Base-by-base conservation (phyloP, 495 filamentous ascomycete genomes). In the Parathielavia hyrcaniae region DNA sequence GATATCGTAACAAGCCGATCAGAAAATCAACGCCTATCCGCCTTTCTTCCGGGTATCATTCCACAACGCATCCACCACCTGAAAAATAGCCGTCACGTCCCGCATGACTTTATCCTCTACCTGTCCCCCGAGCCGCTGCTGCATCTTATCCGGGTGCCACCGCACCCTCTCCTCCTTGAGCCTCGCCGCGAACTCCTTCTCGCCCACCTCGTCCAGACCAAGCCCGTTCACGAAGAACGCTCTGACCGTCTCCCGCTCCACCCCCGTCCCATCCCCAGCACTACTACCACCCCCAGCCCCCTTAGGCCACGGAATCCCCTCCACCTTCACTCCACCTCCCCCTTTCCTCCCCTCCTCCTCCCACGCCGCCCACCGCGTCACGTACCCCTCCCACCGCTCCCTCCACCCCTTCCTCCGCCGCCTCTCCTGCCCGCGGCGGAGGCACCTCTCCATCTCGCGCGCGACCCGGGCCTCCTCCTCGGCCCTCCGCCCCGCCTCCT, bases 71-170 rank as follows among this genome's bases (percentile, higher is more conserved):
- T 97, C 93, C 52, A 98, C 78, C 46, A 88, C 84, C 75, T 97
- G 92, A 65, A 98, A 98, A 11, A 96, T 86, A 7, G 87, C 86
- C 13, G 91, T 98, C 16, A 97, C 88, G 50, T 73, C 67, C 49
- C 80, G 81, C 72, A 86, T 86, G 69, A 95, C 79, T 1, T 84
- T 82, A 3, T 76, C 71, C 17, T 87, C 82, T 45, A 89, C 84
- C 56, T 79, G 70, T 0, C 79, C 82, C 2, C 90, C 88, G 63
- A 91, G 84, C 47, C 85, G 81, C 73, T 97, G 95, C 77, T 95
- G 90, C 35, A 97, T 87, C 78, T 97, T 99, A 72, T 99, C 93
- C 11, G 93, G 93, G 80, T 99, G 93, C 93, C 93, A 99, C 11
- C 90, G 75, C 11, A 97, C 83, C 39, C 93, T 81, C 75, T 99